Percentiles rank a stretch among this genome's conserved stretches.
Conservation (phyloP, 2,329 filamentous ascomycete genomes). For the Hawksworthiomyces lignivorus region DNA sequence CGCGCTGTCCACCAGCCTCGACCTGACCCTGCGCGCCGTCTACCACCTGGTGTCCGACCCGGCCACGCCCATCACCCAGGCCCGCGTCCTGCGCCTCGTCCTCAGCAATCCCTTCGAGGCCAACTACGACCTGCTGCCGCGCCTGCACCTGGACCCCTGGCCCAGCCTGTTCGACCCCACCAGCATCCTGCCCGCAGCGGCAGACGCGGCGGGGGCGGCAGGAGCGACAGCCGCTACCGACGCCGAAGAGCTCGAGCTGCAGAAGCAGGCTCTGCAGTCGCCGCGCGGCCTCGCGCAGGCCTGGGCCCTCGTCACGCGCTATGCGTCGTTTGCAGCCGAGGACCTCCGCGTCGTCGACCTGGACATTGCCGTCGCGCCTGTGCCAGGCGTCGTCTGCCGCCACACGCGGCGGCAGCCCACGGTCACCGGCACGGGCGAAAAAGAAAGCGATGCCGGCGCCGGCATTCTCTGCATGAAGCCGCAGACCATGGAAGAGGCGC, state of each 20-base stretch:
- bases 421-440: conserved; percentile 28
- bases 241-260: conserved; percentile 3
- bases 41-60: conserved; percentile 76
- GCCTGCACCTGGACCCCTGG: conserved; percentile 72
- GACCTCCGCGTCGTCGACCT: conserved; percentile 58
- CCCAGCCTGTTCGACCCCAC: conserved; percentile 73
- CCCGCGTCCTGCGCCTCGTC: conserved; percentile 58
- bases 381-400: conserved; percentile 53
- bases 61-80: conserved; percentile 73
- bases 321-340: conserved; percentile 70
- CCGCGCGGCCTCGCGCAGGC: conserved; percentile 64
- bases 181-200: conserved; percentile 31
- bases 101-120: conserved; percentile 84
- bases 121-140: conserved; percentile 78
- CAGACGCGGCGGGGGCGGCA: not conserved
- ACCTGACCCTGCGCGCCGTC: conserved; percentile 62
- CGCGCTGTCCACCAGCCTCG: conserved; percentile 47
- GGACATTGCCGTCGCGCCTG: conserved; percentile 39
- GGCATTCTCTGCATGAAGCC: conserved; percentile 45
- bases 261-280: too few species aligned
- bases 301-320: conserved; percentile 69
- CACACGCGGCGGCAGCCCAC: conserved; percentile 31
- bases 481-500: conserved; percentile 61
- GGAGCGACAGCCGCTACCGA: too few species aligned
- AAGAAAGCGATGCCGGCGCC: not conserved